Evolutionary conservation across 2,329 filamentous ascomycete species (phyloP).

Genomic region (Venturiaceae sp.): DNA sequence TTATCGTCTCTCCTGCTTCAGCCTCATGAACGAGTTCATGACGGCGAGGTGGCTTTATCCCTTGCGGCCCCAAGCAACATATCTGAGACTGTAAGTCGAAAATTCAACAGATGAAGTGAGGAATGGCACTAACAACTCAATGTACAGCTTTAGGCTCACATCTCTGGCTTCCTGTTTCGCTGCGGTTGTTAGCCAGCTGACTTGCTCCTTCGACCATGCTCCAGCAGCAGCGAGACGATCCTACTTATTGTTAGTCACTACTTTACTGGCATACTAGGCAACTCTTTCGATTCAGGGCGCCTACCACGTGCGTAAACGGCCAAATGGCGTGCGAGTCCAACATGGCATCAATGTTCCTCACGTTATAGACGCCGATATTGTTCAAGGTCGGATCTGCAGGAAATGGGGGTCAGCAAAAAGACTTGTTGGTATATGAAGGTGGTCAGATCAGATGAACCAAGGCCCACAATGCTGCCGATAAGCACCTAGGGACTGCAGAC

Average conservation of each 20-base stretch:
- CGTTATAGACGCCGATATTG: conserved; percentile 3
- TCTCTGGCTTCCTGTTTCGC: conserved; percentile 4
- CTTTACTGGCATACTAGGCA: background rate
- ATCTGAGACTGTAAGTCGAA: background rate
- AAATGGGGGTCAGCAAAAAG: background rate
- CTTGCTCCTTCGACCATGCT: conserved; percentile 6
- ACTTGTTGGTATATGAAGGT: too few relatives aligned
- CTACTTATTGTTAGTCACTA: background rate
- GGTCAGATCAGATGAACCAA: too few relatives aligned
- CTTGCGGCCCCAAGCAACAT: conserved; percentile 1
- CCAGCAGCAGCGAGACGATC: background rate
- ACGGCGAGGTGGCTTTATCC: background rate
- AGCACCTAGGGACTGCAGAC: too few relatives aligned
- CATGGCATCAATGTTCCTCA: conserved; percentile 6
- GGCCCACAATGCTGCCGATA: too few relatives aligned
- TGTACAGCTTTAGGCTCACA: conserved; percentile 2
- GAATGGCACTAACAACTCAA: conserved; percentile 2
- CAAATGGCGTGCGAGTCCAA: conserved; percentile 9
- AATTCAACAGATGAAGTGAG: background rate
- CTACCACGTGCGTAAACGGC: conserved; percentile 4
- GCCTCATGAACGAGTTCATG: background rate
- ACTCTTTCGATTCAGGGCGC: too few relatives aligned
- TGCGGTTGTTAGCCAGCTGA: background rate
- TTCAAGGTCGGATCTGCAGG: background rate
- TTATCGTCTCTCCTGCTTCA: too few relatives aligned